Conservation (phyloP, 805 yeast genomes). For the Sungouiozyma ichnusensis region DNA sequence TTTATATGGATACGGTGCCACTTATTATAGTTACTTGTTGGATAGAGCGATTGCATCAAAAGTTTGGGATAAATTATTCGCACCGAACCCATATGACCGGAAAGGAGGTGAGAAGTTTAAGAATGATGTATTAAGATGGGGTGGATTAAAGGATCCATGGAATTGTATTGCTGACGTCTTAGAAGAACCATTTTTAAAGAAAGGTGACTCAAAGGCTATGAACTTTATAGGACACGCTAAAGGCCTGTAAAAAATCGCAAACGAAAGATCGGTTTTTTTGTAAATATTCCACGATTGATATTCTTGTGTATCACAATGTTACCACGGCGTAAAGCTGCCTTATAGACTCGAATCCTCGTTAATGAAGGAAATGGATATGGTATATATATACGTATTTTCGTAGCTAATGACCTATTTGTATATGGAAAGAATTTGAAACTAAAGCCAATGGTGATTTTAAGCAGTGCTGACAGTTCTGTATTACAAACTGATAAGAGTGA, state of each 20-base stretch:
- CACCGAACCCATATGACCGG: constrained; percentile 56
- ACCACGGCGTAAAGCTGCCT: too few species aligned
- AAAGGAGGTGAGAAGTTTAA: constrained; percentile 68
- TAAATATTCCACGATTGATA: background rate
- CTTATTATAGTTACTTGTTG: constrained; percentile 81
- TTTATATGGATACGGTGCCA: constrained; percentile 84
- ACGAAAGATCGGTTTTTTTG: background rate
- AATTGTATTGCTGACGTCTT: constrained; percentile 68
- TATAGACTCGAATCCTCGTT: background rate
- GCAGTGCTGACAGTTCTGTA: too few species aligned
- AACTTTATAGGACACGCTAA: constrained; percentile 32
- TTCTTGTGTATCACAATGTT: background rate
- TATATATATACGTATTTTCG: background rate
- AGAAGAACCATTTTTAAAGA: constrained; percentile 46
- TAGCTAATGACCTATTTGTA: background rate
- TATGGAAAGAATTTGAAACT: background rate
- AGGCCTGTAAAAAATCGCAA: constrained; percentile 9
- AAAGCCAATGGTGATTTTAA: too few species aligned
- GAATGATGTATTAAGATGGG: constrained; percentile 73
- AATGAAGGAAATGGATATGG: background rate
- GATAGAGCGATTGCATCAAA: constrained; percentile 88
- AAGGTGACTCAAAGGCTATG: constrained; percentile 71
- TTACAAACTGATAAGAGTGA: too few species aligned
- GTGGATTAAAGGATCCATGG: constrained; percentile 91
- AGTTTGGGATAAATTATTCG: constrained; percentile 69